These are phyloP conservation scores for Paracorniculantispora psalliotae DNA, from an alignment of 2,329 filamentous ascomycete species.

Conservation along the genomic window DNA sequence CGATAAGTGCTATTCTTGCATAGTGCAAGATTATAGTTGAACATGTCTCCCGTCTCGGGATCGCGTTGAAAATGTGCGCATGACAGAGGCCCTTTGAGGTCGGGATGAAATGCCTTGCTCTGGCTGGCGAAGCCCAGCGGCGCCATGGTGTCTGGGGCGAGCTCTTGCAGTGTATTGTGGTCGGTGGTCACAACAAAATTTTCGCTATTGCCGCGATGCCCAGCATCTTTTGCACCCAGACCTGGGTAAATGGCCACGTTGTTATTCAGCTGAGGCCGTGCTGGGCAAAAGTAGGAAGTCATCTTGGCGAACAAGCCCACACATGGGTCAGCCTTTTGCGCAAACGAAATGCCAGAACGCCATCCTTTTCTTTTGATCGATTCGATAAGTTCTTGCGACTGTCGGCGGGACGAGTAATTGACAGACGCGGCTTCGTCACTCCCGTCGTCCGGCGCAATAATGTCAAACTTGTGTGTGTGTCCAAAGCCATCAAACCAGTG, in stretches of 20 bases:
- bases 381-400: conserved; percentile 37
- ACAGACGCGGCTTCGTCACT: neutral
- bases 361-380: conserved; percentile 50
- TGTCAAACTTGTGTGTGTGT: conserved; percentile 61
- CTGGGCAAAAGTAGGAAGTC: conserved; percentile 48
- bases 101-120: conserved; percentile 49
- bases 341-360: conserved; percentile 54
- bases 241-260: conserved; percentile 52
- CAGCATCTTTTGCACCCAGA: neutral
- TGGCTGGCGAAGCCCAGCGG: conserved; percentile 57
- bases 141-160: conserved; percentile 63
- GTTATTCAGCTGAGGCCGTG: conserved; percentile 38
- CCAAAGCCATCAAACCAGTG: conserved; percentile 74
- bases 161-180: conserved; percentile 44
- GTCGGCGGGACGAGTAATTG: conserved; percentile 59
- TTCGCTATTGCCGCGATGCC: conserved; percentile 22
- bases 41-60: conserved; percentile 62
- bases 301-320: conserved; percentile 61
- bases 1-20: conserved; percentile 52
- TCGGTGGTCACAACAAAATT: conserved; percentile 34
- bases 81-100: conserved; percentile 58
- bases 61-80: conserved; percentile 63
- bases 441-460: conserved; percentile 32
- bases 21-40: conserved; percentile 66
- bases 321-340: conserved; percentile 62